Percentiles rank a stretch among this genome's conserved stretches.
Conservation (phyloP, 176 grass and related monocot genomes). For the barley (Hordeum vulgare) region MorexV3_pseudomolecules_assembly NC_058521.1:469621204-469621703, state of each 20-base stretch:
- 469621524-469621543: not conserved
- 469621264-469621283: not conserved
- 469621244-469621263: conserved; percentile 32
- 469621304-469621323: not conserved
- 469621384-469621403: conserved; percentile 30
- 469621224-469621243: conserved; percentile 34
- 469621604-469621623: conserved; percentile 1
- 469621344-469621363: not conserved
- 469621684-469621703: not conserved
- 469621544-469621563: conserved; percentile 16
- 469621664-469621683: not conserved
- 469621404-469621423: conserved; percentile 34
- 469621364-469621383: not conserved
- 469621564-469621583: conserved; percentile 1
- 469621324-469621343: not conserved
- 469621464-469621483: not conserved
- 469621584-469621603: not conserved
- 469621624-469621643: not conserved
- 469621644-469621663: not conserved
- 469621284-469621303: not conserved
- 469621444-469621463: not conserved
- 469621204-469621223: conserved; percentile 11
- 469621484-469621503: not conserved
- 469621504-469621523: conserved; percentile 37
- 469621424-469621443: not conserved